Conservation (phyloP, 2,329 filamentous ascomycete genomes). For the Tolypocladium inflatum region DNA sequence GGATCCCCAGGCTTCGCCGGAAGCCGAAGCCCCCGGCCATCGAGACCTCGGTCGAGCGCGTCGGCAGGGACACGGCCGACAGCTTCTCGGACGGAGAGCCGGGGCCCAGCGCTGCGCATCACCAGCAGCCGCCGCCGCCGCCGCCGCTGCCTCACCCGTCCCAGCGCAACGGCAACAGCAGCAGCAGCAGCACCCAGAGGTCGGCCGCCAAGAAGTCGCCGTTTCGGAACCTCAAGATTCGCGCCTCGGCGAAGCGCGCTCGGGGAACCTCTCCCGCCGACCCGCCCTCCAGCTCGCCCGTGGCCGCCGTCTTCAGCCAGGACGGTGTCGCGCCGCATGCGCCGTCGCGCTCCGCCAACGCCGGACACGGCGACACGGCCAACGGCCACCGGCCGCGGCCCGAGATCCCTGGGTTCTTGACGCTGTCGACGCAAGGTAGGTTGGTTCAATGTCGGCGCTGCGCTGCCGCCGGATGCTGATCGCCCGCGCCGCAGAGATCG, state of each 20-base stretch:
- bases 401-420: constrained; percentile 29
- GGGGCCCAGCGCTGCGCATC: constrained; percentile 2
- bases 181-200: not conserved
- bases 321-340: constrained; percentile 19
- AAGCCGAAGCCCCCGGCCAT: constrained; percentile 34
- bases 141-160: not conserved
- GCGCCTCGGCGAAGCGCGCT: constrained; percentile 36
- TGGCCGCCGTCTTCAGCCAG: constrained; percentile 23
- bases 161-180: no score
- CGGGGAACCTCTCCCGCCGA: constrained; percentile 29
- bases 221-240: constrained; percentile 35
- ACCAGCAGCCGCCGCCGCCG: constrained; percentile 7
- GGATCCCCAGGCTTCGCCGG: constrained; percentile 31
- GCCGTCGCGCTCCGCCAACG: constrained; percentile 9
- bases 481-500: constrained; percentile 29
- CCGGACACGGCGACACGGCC: constrained; percentile 2
- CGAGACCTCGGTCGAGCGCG: constrained; percentile 28
- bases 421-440: constrained; percentile 28
- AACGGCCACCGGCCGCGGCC: constrained; percentile 9
- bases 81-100: constrained; percentile 16
- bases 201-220: constrained; percentile 22
- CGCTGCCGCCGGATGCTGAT: constrained; percentile 2
- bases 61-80: constrained; percentile 17
- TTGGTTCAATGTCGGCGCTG: constrained; percentile 10
- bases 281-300: constrained; percentile 16